These are phyloP conservation scores for Stereocaulon alpinum DNA, from an alignment of 495 filamentous ascomycete species.

Conservation along the genomic window DNA sequence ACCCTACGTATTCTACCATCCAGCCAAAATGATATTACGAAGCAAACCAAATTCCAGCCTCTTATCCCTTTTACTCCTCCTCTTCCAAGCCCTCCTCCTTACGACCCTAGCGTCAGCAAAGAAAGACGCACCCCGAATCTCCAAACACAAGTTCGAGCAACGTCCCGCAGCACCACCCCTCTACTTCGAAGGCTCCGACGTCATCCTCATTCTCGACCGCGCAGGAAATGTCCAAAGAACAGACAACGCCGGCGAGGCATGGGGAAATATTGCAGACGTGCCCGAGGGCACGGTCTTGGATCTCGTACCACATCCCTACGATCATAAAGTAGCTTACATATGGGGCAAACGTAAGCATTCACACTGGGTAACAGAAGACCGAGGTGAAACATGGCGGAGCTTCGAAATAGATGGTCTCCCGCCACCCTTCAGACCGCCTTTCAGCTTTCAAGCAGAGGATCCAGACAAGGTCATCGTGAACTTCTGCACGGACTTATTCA, in stretches of 20 bases:
- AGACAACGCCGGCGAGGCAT: conserved; percentile 63
- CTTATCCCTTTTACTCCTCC: conserved; percentile 11
- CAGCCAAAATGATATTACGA: conserved; percentile 6
- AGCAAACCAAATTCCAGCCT: background rate
- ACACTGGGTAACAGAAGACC: conserved; percentile 75
- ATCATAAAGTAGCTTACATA: conserved; percentile 68
- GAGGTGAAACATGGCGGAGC: conserved; percentile 64
- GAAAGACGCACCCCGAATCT: conserved; percentile 43
- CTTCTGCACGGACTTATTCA: conserved; percentile 41
- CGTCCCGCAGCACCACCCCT: conserved; percentile 45
- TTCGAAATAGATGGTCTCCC: conserved; percentile 50
- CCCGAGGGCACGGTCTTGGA: conserved; percentile 48
- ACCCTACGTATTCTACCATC: background rate
- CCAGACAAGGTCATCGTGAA: conserved; percentile 74
- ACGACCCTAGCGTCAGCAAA: conserved; percentile 26
- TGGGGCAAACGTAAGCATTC: conserved; percentile 44
- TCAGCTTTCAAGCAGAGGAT: conserved; percentile 74
- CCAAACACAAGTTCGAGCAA: conserved; percentile 47
- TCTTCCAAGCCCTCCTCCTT: conserved; percentile 7
- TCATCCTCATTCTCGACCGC: conserved; percentile 54
- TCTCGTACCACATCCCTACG: conserved; percentile 63
- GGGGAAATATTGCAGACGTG: conserved; percentile 54
- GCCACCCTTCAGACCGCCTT: conserved; percentile 33
- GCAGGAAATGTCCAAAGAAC: conserved; percentile 56
- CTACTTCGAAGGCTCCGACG: conserved; percentile 83